Percentiles rank a stretch among this genome's conserved stretches.
Evolutionary conservation across 768 basidiomycete genomes (phyloP).

Genomic region (Rossbeevera mucosa): DNA sequence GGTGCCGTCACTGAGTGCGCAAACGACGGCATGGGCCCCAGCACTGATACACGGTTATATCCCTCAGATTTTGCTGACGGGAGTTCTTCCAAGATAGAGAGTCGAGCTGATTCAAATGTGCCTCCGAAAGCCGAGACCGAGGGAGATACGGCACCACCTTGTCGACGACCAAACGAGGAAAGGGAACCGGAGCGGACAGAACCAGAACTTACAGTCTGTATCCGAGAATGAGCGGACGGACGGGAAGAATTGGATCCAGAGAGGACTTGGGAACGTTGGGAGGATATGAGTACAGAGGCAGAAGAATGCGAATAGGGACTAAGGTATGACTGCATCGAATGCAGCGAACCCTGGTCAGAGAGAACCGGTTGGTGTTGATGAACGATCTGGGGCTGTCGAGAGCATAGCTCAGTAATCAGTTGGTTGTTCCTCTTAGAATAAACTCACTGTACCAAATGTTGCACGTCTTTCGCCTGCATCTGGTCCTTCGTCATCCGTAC

Average conservation of each 20-base stretch:
- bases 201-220: slow-evolving; percentile 33
- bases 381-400: slow-evolving; percentile 40
- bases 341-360: slow-evolving; percentile 64
- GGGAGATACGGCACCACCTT: slow-evolving; percentile 39
- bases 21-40: slow-evolving; percentile 34
- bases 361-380: slow-evolving; percentile 37
- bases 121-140: slow-evolving; percentile 48
- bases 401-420: slow-evolving; percentile 14
- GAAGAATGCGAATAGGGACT: slow-evolving; percentile 45
- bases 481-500: slow-evolving; percentile 13
- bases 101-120: slow-evolving; percentile 14
- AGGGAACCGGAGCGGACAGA: slow-evolving; percentile 49
- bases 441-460: slow-evolving; percentile 62
- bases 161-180: slow-evolving; percentile 47
- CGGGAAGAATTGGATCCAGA: slow-evolving; percentile 53
- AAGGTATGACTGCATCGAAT: slow-evolving; percentile 58
- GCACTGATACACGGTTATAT: slow-evolving; percentile 23
- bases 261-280: slow-evolving; percentile 39
- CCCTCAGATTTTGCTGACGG: slow-evolving; percentile 9
- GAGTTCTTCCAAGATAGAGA: slow-evolving; percentile 24
- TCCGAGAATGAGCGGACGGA: slow-evolving; percentile 44
- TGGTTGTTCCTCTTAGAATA: slow-evolving; percentile 1
- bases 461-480: slow-evolving; percentile 38
- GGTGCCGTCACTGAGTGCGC: slow-evolving; percentile 23
- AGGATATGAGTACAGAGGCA: slow-evolving; percentile 50